Percentiles rank a stretch among this genome's conserved stretches.
These are phyloP conservation scores for Isoetes engelmannii DNA, from an alignment of 83 land plant species.

Conservation along the genomic window DNA sequence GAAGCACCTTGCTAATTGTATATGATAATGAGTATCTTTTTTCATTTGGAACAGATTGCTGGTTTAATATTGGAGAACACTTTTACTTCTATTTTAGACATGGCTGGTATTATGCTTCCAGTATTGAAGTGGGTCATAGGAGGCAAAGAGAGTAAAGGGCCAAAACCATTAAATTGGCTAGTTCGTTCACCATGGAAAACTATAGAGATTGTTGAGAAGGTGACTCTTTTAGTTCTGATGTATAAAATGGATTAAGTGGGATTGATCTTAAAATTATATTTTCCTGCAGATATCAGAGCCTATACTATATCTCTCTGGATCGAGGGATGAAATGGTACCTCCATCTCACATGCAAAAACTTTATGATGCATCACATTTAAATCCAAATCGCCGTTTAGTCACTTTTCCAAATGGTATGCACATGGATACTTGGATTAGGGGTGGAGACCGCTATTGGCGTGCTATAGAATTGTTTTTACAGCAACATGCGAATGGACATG, in stretches of 20 bases:
- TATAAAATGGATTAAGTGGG: conserved; percentile 3
- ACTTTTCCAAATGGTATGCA: conserved; percentile 92
- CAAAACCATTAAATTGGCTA: conserved; percentile 59
- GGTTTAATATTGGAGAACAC: conserved; percentile 91
- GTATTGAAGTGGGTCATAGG: conserved; percentile 86
- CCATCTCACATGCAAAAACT: conserved; percentile 80
- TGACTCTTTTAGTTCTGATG: conserved; percentile 21
- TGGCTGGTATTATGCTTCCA: conserved; percentile 92
- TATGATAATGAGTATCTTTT: neutral
- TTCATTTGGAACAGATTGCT: conserved; percentile 48
- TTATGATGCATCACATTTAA: conserved; percentile 58
- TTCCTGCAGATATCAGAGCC: conserved; percentile 68
- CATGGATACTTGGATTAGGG: conserved; percentile 94
- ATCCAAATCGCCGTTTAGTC: conserved; percentile 49
- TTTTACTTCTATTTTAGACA: conserved; percentile 90
- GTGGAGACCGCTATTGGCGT: conserved; percentile 89
- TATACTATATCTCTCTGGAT: conserved; percentile 81
- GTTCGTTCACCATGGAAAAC: conserved; percentile 98
- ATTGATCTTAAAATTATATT: neutral
- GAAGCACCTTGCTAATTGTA: neutral
- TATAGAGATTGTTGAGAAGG: conserved; percentile 72
- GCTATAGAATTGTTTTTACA: conserved; percentile 54
- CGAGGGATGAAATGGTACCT: conserved; percentile 95
- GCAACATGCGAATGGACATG: conserved; percentile 19
- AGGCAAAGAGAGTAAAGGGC: conserved; percentile 59